These are phyloP conservation scores for Xylaria arbuscula DNA, from an alignment of 2,329 filamentous ascomycete genomes.

Conservation along the genomic window DNA sequence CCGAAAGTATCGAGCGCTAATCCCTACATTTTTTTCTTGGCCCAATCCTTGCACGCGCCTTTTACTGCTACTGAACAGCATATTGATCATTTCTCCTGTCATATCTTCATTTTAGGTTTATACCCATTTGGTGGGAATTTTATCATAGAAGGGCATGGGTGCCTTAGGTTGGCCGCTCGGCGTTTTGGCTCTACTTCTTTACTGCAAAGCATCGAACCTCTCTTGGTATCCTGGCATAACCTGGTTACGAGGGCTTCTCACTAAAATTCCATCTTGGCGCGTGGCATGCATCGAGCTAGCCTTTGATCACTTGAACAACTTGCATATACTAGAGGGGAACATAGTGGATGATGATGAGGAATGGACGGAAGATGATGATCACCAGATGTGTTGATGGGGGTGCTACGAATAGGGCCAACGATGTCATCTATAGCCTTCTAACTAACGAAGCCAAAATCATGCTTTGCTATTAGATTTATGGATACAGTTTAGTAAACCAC, in stretches of 20 bases:
- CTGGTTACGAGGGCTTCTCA: conserved; percentile 12
- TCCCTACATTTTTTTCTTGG: background rate
- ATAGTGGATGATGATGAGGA: conserved; percentile 22
- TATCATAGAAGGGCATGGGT: conserved; percentile 35
- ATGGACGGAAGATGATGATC: conserved; percentile 15
- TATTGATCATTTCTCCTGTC: conserved; percentile 26
- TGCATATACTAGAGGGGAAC: conserved; percentile 37
- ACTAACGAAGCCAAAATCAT: conserved; percentile 18
- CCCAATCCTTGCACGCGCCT: background rate
- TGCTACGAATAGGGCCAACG: conserved; percentile 12
- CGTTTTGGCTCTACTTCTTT: conserved; percentile 33
- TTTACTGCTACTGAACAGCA: conserved; percentile 20
- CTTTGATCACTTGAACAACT: conserved; percentile 28
- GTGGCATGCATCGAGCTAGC: conserved; percentile 19
- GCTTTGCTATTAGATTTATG: conserved; percentile 26
- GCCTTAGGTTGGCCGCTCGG: conserved; percentile 25
- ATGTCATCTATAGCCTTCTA: conserved; percentile 32
- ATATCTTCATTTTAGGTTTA: conserved; percentile 33
- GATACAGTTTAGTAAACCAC: conserved; percentile 17
- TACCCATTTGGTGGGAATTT: conserved; percentile 41
- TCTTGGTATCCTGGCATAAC: conserved; percentile 19
- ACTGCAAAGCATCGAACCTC: conserved; percentile 27
- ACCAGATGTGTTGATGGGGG: conserved; percentile 22
- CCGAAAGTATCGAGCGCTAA: conserved; percentile 75
- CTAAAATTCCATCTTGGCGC: conserved; percentile 11